Base-by-base conservation (phyloP, 2,329 filamentous ascomycete genomes). In the Ophiostoma australiae region DNA sequence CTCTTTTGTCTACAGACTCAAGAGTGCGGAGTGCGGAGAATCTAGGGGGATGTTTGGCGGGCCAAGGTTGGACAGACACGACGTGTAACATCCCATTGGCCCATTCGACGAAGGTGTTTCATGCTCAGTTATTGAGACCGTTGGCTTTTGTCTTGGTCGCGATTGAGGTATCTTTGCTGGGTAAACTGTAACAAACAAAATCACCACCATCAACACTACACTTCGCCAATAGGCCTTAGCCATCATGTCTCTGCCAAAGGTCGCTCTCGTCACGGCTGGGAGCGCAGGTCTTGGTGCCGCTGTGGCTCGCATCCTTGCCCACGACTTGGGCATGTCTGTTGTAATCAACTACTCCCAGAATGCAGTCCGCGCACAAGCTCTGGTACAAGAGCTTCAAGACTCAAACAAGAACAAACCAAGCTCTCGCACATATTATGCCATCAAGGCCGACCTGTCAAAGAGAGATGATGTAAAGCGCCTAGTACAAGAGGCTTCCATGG, bases 301-400 rank as follows among this genome's bases (percentile, higher is more conserved):
- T 5, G 84, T 91, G 4, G 86, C 85, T 65, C 84, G 86, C 70
- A 86, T 88, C 39, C 91, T 94, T 75, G 91, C 91, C 10, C 80
- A 84, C 31, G 83, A 90, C 75, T 52, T 70, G 3, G 90, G 90
- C 68, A 87, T 86, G 77, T 89, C 91, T 70, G 81, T 94, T 15
- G 87, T 88, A 15, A 86, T 95, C 77, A 94, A 94, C 80, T 94
- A 93, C 79, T 83, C 85, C 78, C 86, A 84, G 72, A 88, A 87
- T 77, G 79, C 82, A 48, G 83, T 84, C 23, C 83, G 87, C 1
- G 92, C 91, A 5, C 80, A 86, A 65, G 80, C 82, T 7, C 81
- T 93, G 2, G 82, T 88, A 2, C 76, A 81, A 11, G 85, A 87
- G 72, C 81, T 93, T 6, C 61, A 39, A 39, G 35, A 67, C 20